Conservation (phyloP, 495 filamentous ascomycete species). For the Aspergillus mulundensis region DNA sequence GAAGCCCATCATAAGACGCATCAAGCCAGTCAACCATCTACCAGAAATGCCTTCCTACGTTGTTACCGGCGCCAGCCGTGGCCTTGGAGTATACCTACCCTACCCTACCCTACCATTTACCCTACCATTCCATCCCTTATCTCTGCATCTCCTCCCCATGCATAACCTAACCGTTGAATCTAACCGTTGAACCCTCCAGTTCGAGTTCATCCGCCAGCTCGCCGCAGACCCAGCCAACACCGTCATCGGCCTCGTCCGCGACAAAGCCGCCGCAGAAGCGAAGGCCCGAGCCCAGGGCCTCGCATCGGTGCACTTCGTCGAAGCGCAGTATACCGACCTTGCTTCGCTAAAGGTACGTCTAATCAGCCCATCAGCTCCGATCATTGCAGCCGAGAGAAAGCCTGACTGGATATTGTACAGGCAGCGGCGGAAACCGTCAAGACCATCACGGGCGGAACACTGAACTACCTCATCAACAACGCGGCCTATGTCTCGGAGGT, state of each 20-base stretch:
- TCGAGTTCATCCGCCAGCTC: not conserved
- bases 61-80: not conserved
- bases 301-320: not conserved
- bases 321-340: not conserved
- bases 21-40: no score
- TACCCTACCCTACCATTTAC: no score
- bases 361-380: no score
- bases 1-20: no score
- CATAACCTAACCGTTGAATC: no score
- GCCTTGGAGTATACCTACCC: not conserved
- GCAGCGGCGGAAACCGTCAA: not conserved
- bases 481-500: not conserved
- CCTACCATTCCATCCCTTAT: no score
- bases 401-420: not conserved
- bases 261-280: not conserved
- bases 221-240: not conserved
- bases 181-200: no score
- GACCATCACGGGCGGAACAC: not conserved
- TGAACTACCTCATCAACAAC: slow-evolving; percentile 2
- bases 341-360: not conserved
- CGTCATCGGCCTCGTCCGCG: not conserved
- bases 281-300: not conserved
- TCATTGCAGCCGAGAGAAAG: no score
- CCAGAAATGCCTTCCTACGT: slow-evolving; percentile 1
- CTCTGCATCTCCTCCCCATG: no score